Conservation (phyloP, 1,139 yeast species). For the Hansenula sp. region DNA sequence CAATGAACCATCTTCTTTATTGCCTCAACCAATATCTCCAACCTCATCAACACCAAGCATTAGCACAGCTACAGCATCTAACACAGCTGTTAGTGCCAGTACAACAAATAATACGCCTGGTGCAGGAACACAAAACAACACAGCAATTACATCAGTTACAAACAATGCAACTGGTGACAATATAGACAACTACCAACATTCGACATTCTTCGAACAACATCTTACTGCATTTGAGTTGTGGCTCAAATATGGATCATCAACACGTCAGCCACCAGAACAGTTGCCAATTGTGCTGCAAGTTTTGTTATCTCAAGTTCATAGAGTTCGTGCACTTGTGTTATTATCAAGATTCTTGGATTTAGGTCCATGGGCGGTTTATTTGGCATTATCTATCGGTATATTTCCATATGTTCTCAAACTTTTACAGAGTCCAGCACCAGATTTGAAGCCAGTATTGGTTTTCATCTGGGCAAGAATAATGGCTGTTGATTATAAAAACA, state of each 20-base stretch:
- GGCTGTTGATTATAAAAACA: slow-evolving; percentile 89
- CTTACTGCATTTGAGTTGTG: slow-evolving; percentile 94
- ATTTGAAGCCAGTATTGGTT: slow-evolving; percentile 86
- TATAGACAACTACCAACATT: slow-evolving; percentile 62
- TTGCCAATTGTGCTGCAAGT: slow-evolving; percentile 92
- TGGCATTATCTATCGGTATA: slow-evolving; percentile 90
- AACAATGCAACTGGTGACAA: slow-evolving; percentile 8
- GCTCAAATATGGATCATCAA: slow-evolving; percentile 85
- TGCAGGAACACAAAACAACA: no score
- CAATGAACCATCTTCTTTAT: slow-evolving; percentile 24
- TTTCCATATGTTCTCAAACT: slow-evolving; percentile 91
- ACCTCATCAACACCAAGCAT: slow-evolving; percentile 11
- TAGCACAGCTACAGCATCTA: slow-evolving; percentile 10
- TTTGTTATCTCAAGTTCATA: slow-evolving; percentile 85
- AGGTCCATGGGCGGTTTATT: slow-evolving; percentile 97
- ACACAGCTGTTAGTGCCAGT: slow-evolving; percentile 1
- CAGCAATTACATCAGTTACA: neutral
- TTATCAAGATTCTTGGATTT: slow-evolving; percentile 83
- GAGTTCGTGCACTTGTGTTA: slow-evolving; percentile 81
- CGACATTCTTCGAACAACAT: slow-evolving; percentile 93
- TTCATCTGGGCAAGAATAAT: slow-evolving; percentile 97
- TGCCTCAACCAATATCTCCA: slow-evolving; percentile 17
- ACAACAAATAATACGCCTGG: neutral
- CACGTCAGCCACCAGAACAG: slow-evolving; percentile 90
- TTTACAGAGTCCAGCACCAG: slow-evolving; percentile 93